Percentiles rank a stretch among this genome's conserved stretches.
Evolutionary conservation across 2,329 filamentous ascomycete genomes (phyloP).

Genomic region (Epichloe baconii): DNA sequence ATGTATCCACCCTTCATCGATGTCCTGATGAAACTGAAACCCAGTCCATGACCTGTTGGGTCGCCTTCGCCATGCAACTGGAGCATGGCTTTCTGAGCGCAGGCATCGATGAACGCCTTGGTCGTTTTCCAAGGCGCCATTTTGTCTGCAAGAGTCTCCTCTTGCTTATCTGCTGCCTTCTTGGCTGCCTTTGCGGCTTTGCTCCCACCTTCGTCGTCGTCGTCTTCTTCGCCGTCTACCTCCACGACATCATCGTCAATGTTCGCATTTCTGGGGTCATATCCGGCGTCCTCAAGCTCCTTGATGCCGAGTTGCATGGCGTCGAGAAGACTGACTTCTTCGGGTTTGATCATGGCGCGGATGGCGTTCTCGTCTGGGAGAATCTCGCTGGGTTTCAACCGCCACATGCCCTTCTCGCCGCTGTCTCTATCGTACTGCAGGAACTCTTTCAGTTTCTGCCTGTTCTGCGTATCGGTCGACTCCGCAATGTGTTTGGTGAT

Average conservation of each 20-base stretch:
- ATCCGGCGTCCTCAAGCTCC: constrained; percentile 82
- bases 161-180: constrained; percentile 34
- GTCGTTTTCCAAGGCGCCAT: constrained; percentile 94
- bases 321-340: constrained; percentile 88
- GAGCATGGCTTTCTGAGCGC: constrained; percentile 91
- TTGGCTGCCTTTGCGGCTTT: constrained; percentile 26
- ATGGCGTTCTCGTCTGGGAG: constrained; percentile 72
- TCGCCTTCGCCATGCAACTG: constrained; percentile 90
- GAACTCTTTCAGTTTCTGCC: constrained; percentile 95
- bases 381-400: constrained; percentile 56
- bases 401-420: constrained; percentile 64
- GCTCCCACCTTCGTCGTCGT: constrained; percentile 30
- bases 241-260: constrained; percentile 54
- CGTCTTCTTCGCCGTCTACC: constrained; percentile 46
- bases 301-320: constrained; percentile 94
- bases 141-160: constrained; percentile 71
- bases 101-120: constrained; percentile 91
- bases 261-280: constrained; percentile 49
- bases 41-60: constrained; percentile 82
- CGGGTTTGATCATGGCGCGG: constrained; percentile 80
- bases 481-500: constrained; percentile 88
- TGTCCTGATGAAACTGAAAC: constrained; percentile 93
- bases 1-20: constrained; percentile 97
- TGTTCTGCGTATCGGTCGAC: constrained; percentile 87
- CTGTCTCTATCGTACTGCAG: constrained; percentile 74